phyloP scores from a whole-genome alignment of 495 filamentous ascomycete species.

The Penicillium chermesinum region DNA sequence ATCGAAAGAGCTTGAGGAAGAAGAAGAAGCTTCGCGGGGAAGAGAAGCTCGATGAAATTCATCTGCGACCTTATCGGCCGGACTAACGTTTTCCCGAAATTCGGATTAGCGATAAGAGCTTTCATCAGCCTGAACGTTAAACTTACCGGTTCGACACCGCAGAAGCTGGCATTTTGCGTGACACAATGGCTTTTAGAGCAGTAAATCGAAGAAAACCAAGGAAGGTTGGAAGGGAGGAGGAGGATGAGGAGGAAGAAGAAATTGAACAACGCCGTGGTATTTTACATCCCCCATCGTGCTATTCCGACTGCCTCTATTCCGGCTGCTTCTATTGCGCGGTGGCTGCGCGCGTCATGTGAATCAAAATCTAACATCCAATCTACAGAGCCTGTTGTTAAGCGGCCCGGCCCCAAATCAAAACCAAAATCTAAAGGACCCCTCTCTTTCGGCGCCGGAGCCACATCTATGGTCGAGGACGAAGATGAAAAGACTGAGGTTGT shows the following conservation, averaged over 20 bases:
- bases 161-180: too few relatives aligned
- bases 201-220: constrained; percentile 65
- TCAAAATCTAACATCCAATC: constrained; percentile 20
- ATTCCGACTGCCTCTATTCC: too few relatives aligned
- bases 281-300: too few relatives aligned
- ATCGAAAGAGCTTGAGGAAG: too few relatives aligned
- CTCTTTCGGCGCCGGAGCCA: constrained; percentile 67
- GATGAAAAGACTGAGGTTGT: constrained; percentile 54
- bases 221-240: constrained; percentile 65
- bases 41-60: too few relatives aligned
- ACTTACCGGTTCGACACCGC: too few relatives aligned
- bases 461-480: constrained; percentile 48
- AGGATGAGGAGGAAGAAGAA: constrained; percentile 50
- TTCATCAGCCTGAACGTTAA: constrained; percentile 3
- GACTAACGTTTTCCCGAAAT: constrained; percentile 32
- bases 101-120: constrained; percentile 27
- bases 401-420: constrained; percentile 52
- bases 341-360: too few relatives aligned
- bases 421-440: constrained; percentile 61
- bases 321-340: too few relatives aligned
- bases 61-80: too few relatives aligned
- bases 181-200: constrained; percentile 61
- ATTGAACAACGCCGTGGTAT: constrained; percentile 16
- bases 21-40: too few relatives aligned
- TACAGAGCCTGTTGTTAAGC: constrained; percentile 37